Evolutionary conservation across 768 basidiomycete genomes (phyloP), one percentile per base, ranked within the genome.

Genomic region (Auriscalpium vulgare): DNA sequence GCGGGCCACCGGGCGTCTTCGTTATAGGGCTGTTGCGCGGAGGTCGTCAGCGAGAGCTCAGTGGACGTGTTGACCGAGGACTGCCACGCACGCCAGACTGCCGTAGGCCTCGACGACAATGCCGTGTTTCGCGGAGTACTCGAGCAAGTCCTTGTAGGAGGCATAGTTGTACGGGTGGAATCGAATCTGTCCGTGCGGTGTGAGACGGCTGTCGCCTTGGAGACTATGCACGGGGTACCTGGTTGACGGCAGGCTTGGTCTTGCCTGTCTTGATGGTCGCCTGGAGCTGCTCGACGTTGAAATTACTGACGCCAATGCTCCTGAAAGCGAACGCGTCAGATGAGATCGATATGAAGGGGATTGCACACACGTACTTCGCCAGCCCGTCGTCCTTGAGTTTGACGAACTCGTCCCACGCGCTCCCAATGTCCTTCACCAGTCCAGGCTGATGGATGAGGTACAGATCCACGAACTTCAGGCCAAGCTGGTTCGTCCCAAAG

Each of bases 141-240:
- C 72, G 55, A 83, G 69, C 50, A 83, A 71, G 2, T 77, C 74
- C 54, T 78, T 72, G 14, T 75, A 76, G 7, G 75, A 71, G 48
- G 78, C 75, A 73, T 79, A 81, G 40, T 83, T 75, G 63, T 84
- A 86, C n/a, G 86, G 83, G 67, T 87, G 83, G 10, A 84, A 67
- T 55, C 78, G 78, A 54, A 86, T 80, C 80, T 85, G 50, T 45
- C 43, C 21, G 44, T 17, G 11, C 60, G 48, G 8, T 9, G 43
- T 44, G 16, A 44, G 43, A 4, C 43, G 6, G 14, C 14, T 29
- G 29, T 5, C 3, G 47, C 21, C 23, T 17, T 5, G 47, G 11
- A 14, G 47, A 48, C 9, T 48, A 2, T 48, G 43, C 29, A 29
- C 4, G 4, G 3, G 3, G 13, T 34, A 79, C 82, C 69, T 86